Base-by-base conservation (phyloP, 345 rosid genomes). In the Lepidium sativum region DNA sequence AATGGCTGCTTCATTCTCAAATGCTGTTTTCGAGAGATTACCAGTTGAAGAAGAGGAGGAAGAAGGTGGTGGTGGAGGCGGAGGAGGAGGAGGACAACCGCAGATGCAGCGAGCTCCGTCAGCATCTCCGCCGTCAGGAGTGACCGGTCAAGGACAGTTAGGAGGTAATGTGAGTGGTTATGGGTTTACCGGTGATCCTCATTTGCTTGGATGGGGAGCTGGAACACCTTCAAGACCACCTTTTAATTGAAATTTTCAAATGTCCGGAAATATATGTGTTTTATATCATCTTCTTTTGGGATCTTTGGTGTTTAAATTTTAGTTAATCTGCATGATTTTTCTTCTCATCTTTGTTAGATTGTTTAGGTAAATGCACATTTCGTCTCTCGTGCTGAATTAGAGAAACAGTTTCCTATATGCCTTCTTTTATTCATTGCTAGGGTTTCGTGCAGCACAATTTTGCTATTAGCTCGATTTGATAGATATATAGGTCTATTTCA, bases 1-100 rank as follows among this genome's bases (percentile, higher is more conserved):
- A 69, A 84, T 85, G 82, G 88, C 96, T 35, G 89, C 96, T 13
- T 85, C 92, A 6, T 88, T 88, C 71, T 73, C 89, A 2, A 85
- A 85, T 29, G 96, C 96, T 0, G 87, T 84, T 3, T 85, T 82
- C 42, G 96, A 88, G 78, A 80, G 89, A 64, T 47, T 88, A 72
- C 96, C 96, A 0, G 51, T 80, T 57, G 84, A 78, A 3, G 86
- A 82, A n/a, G 86, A 73, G 29, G 84, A 59, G 0, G 77, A 73
- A 38, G 72, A 44, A 11, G 72, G 63, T 0, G 77, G 60, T 4
- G 69, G 60, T 0, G 60, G 69, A 0, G 74, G 75, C 6, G 75
- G 70, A 4, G 60, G 60, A 42, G 54, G 69, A 41, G 73, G 68
- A 63, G 65, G 65, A 1, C 70, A 56, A 14, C 73, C 55, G 32